Conservation (phyloP, 768 basidiomycete genomes). For the Amanita jacksonii region DNA sequence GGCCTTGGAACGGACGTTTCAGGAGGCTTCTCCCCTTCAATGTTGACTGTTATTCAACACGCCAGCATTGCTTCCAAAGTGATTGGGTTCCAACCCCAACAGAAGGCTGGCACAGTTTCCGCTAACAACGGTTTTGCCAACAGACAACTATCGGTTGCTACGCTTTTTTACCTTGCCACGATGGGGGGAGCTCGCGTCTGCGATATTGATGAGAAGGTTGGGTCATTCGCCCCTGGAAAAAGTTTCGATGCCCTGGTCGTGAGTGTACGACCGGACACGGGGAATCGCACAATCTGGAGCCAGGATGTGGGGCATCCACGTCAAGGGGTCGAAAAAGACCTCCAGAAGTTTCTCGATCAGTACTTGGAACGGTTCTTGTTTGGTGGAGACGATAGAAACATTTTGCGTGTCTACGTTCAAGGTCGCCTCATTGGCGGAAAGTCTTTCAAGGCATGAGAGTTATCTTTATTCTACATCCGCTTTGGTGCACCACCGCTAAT, state of each 20-base stretch:
- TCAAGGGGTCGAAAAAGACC: too few relatives aligned
- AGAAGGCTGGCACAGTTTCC: conserved; percentile 2
- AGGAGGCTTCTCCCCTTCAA: conserved; percentile 78
- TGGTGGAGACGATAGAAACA: conserved; percentile 80
- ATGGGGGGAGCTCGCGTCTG: conserved; percentile 86
- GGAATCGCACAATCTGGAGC: conserved; percentile 45
- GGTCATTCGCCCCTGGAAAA: conserved; percentile 74
- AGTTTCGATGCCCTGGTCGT: conserved; percentile 86
- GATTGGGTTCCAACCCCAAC: conserved; percentile 42
- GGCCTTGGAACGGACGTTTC: conserved; percentile 93
- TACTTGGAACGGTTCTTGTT: conserved; percentile 81
- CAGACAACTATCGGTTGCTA: conserved; percentile 60
- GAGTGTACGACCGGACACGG: conserved; percentile 39
- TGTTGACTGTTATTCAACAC: conserved; percentile 66
- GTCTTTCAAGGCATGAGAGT: conserved; percentile 15
- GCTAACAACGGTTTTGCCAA: conserved; percentile 29
- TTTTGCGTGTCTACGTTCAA: conserved; percentile 75
- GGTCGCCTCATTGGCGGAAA: conserved; percentile 71
- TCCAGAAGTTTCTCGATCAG: conserved; percentile 34
- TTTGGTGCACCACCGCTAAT: neutral
- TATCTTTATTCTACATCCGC: too few relatives aligned
- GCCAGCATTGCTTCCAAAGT: conserved; percentile 78
- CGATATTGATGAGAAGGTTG: conserved; percentile 53
- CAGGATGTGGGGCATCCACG: conserved; percentile 11
- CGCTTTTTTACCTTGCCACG: conserved; percentile 86